These are phyloP conservation scores for Kodamaea fukazawae DNA, from an alignment of 805 yeast species.

Conservation along the genomic window DNA sequence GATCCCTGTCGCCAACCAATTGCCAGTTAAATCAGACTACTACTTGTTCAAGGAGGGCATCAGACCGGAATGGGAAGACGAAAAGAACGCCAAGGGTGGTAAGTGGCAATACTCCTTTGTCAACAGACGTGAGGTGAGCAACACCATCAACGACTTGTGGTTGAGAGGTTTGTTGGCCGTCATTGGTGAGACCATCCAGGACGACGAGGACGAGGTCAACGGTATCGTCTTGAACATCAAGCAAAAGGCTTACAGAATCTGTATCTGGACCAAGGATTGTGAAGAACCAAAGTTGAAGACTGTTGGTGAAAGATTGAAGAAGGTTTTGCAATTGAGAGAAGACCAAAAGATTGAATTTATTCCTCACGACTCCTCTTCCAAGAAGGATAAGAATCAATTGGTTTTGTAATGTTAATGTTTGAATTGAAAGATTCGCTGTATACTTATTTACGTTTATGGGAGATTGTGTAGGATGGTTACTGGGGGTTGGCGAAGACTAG, in stretches of 20 bases:
- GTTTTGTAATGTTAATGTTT: constrained; percentile 21
- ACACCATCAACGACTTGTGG: constrained; percentile 87
- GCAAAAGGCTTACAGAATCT: constrained; percentile 76
- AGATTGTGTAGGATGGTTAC: not conserved
- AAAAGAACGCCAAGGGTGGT: constrained; percentile 84
- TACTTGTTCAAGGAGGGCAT: constrained; percentile 92
- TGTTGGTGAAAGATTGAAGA: constrained; percentile 85
- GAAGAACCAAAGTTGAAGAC: constrained; percentile 60
- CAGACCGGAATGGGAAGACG: constrained; percentile 99
- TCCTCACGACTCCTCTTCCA: constrained; percentile 56
- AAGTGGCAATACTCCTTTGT: constrained; percentile 76
- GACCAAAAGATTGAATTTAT: constrained; percentile 78
- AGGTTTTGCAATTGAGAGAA: constrained; percentile 71
- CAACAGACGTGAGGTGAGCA: constrained; percentile 57
- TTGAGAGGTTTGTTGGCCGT: constrained; percentile 81
- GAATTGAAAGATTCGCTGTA: not conserved
- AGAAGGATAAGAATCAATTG: constrained; percentile 36
- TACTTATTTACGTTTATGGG: too few species aligned
- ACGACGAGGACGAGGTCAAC: constrained; percentile 78
- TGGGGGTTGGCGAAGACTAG: not conserved
- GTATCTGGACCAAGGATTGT: constrained; percentile 89
- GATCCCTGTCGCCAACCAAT: constrained; percentile 85
- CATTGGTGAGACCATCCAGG: constrained; percentile 93
- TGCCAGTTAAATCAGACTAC: constrained; percentile 91
- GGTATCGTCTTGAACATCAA: constrained; percentile 92